A percentile compares a stretch with the other conserved stretches of the same genome.
Conservation (phyloP, 31 red algal species). For the Endocladia muricata region DNA sequence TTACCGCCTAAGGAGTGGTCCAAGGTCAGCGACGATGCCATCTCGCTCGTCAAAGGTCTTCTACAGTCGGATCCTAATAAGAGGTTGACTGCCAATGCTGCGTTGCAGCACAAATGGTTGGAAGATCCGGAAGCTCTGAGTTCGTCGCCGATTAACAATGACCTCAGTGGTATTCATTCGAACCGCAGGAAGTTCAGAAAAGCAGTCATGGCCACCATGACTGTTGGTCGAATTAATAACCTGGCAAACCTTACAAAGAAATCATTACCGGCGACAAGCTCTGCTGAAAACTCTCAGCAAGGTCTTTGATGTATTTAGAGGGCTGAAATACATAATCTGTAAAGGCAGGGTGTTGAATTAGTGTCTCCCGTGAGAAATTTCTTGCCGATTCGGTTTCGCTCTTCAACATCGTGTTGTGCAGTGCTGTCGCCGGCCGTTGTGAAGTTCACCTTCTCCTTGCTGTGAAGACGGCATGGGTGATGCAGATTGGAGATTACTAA, state of each 20-base stretch:
- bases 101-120: constrained; percentile 90
- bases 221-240: constrained; percentile 65
- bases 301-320: no score
- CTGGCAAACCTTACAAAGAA: constrained; percentile 23
- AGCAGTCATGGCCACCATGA: constrained; percentile 83
- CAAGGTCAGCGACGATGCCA: constrained; percentile 74
- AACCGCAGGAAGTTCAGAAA: constrained; percentile 84
- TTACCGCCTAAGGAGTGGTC: constrained; percentile 82
- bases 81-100: constrained; percentile 79
- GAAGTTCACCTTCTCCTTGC: no score
- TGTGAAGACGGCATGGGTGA: no score
- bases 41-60: constrained; percentile 64
- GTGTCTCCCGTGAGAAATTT: no score
- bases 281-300: no score
- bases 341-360: no score
- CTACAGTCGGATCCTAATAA: constrained; percentile 76
- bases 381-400: no score
- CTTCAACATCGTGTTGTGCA: no score
- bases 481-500: no score
- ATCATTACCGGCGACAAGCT: no score
- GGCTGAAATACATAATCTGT: no score
- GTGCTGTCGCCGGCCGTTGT: no score
- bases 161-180: constrained; percentile 87
- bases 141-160: constrained; percentile 72
- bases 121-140: constrained; percentile 65